Conservation (phyloP, 495 filamentous ascomycete genomes). For the Podospora comata region DNA sequence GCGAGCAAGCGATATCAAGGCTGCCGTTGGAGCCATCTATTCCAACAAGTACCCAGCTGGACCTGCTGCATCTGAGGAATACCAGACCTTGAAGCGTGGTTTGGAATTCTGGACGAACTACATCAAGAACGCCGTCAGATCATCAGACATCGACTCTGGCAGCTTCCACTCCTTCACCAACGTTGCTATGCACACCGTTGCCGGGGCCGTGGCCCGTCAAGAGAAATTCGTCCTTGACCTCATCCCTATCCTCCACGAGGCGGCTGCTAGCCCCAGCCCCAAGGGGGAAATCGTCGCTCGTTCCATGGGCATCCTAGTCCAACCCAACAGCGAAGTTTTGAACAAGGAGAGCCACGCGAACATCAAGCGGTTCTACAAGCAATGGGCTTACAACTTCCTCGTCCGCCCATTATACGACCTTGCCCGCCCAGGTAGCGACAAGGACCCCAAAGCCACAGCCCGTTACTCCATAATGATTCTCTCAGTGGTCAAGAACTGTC, state of each 20-base stretch:
- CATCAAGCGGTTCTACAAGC: constrained; percentile 34
- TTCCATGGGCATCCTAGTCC: constrained; percentile 30
- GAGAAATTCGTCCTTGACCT: constrained; percentile 26
- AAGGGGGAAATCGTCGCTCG: constrained; percentile 30
- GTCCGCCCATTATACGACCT: constrained; percentile 29
- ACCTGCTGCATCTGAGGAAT: constrained; percentile 28
- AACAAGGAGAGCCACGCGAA: constrained; percentile 32
- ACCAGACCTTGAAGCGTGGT: constrained; percentile 21
- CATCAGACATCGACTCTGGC: constrained; percentile 12
- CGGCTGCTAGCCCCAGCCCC: constrained; percentile 16
- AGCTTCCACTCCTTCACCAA: constrained; percentile 25
- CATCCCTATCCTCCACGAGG: constrained; percentile 24
- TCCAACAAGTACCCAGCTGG: constrained; percentile 38
- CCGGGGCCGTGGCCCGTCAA: constrained; percentile 31
- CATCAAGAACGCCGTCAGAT: constrained; percentile 17
- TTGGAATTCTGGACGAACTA: constrained; percentile 27
- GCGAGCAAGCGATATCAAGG: constrained; percentile 25
- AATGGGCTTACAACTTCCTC: constrained; percentile 34
- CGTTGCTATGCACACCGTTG: constrained; percentile 29
- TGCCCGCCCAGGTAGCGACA: constrained; percentile 24
- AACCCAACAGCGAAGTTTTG: constrained; percentile 23
- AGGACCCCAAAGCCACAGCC: constrained; percentile 18
- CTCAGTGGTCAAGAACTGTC: constrained; percentile 40
- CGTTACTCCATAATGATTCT: constrained; percentile 34
- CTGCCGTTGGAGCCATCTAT: constrained; percentile 32